phyloP scores from a whole-genome alignment of 768 basidiomycete genomes.

The Boletus vermiculosoides region DNA sequence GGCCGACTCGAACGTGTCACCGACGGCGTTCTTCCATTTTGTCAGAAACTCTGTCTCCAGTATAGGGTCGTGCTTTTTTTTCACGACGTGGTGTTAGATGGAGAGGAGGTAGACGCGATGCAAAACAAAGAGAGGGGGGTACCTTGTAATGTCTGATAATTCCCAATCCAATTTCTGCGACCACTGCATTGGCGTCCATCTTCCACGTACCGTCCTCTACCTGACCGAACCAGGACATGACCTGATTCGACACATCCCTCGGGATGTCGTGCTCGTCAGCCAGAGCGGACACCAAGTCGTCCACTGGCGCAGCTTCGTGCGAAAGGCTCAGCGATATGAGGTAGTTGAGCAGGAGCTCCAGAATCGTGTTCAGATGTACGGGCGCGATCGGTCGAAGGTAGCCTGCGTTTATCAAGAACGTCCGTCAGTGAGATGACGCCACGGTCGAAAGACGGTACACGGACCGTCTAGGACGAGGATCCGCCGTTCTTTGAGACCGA shows the following conservation, averaged over 20 bases:
- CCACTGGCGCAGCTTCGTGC: constrained; percentile 51
- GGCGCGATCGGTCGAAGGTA: constrained; percentile 72
- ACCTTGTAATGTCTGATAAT: constrained; percentile 66
- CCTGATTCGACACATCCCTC: constrained; percentile 56
- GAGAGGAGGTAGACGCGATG: neutral
- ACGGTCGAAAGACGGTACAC: neutral
- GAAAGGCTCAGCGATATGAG: constrained; percentile 63
- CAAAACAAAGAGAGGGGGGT: neutral
- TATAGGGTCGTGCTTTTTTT: constrained; percentile 56
- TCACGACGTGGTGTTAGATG: neutral
- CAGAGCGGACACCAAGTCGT: constrained; percentile 58
- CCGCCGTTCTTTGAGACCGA: constrained; percentile 62
- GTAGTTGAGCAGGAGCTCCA: constrained; percentile 73
- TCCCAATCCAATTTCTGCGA: constrained; percentile 76
- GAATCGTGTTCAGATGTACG: constrained; percentile 61
- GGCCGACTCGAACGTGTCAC: constrained; percentile 67
- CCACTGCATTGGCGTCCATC: constrained; percentile 58
- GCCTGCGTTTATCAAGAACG: constrained; percentile 38
- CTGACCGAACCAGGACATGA: constrained; percentile 82
- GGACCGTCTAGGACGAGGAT: constrained; percentile 73
- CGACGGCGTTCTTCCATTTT: constrained; percentile 72
- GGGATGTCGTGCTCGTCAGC: constrained; percentile 73
- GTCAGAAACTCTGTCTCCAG: constrained; percentile 52
- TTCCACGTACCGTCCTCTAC: constrained; percentile 57
- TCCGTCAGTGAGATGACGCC: neutral